phyloP scores from a whole-genome alignment of 495 filamentous ascomycete genomes.

The Aspergillus asperescens region DNA sequence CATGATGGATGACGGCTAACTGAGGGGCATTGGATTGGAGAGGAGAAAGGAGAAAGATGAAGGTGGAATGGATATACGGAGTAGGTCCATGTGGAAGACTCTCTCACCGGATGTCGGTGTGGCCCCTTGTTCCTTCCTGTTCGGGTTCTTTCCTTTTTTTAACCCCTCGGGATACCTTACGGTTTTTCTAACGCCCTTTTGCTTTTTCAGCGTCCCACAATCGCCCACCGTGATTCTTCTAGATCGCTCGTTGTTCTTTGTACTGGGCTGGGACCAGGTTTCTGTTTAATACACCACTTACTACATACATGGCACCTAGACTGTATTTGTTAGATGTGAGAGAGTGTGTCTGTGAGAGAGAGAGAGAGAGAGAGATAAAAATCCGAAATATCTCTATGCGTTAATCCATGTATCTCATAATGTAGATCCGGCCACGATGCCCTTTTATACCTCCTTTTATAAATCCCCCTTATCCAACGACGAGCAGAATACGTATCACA shows the following conservation, averaged over 20 bases:
- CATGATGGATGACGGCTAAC: too few relatives aligned
- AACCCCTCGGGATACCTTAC: too few relatives aligned
- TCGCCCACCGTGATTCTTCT: neutral
- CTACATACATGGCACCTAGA: neutral
- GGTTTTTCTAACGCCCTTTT: too few relatives aligned
- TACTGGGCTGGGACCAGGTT: neutral
- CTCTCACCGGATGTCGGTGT: neutral
- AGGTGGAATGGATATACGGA: too few relatives aligned
- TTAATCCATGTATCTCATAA: slow-evolving; percentile 12
- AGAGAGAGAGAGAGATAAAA: too few relatives aligned
- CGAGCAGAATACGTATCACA: slow-evolving; percentile 21
- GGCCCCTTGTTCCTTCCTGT: slow-evolving; percentile 1
- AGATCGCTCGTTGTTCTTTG: neutral
- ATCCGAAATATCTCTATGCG: slow-evolving; percentile 5
- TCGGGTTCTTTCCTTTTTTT: neutral
- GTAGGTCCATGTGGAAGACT: too few relatives aligned
- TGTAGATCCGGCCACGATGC: neutral
- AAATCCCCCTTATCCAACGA: neutral
- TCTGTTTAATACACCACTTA: slow-evolving; percentile 1
- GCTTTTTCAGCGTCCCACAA: too few relatives aligned
- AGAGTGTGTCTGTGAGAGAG: too few relatives aligned
- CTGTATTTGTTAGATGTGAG: neutral
- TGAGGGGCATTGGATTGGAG: too few relatives aligned
- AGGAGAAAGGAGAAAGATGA: neutral
- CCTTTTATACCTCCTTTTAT: neutral